Percentiles rank a stretch among this genome's conserved stretches.
Conservation (phyloP, 1,139 yeast genomes). For the Geotrichum australiense region DNA sequence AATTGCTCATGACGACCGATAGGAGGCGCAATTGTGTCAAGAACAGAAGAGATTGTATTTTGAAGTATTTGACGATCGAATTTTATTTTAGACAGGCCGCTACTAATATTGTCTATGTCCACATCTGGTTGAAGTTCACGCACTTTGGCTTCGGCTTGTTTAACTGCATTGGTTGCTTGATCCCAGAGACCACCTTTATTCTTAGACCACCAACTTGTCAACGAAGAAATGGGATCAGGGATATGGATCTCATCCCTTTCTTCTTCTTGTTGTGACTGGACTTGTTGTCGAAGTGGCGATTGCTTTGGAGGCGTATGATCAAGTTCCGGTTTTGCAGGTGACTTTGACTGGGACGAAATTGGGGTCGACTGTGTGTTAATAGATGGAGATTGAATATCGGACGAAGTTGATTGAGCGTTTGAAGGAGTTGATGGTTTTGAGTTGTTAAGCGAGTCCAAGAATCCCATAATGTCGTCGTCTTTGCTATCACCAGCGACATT, state of each 20-base stretch:
- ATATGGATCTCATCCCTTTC: constrained; percentile 27
- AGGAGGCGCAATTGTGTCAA: constrained; percentile 52
- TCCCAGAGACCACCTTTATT: constrained; percentile 38
- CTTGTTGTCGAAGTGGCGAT: constrained; percentile 16
- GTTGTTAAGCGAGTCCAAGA: constrained; percentile 64
- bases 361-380: neutral
- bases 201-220: constrained; percentile 62
- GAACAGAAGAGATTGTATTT: constrained; percentile 40
- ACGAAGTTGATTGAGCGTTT: constrained; percentile 20
- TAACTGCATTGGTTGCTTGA: constrained; percentile 70
- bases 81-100: constrained; percentile 19
- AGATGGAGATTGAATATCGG: constrained; percentile 7
- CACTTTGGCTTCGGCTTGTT: constrained; percentile 40
- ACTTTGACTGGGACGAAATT: neutral
- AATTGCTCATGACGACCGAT: constrained; percentile 60
- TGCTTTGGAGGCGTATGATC: constrained; percentile 20
- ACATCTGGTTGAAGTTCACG: constrained; percentile 33
- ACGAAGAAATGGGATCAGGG: constrained; percentile 60
- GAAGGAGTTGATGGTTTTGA: constrained; percentile 24
- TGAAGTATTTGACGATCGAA: constrained; percentile 34
- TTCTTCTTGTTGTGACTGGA: constrained; percentile 19
- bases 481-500: constrained; percentile 17
- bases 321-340: neutral
- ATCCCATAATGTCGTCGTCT: constrained; percentile 72
- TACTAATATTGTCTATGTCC: constrained; percentile 26